A percentile compares a stretch with the other conserved stretches of the same genome.
Evolutionary conservation across 1,139 yeast species (phyloP).

Genomic region (Kodamaea alishanica): DNA sequence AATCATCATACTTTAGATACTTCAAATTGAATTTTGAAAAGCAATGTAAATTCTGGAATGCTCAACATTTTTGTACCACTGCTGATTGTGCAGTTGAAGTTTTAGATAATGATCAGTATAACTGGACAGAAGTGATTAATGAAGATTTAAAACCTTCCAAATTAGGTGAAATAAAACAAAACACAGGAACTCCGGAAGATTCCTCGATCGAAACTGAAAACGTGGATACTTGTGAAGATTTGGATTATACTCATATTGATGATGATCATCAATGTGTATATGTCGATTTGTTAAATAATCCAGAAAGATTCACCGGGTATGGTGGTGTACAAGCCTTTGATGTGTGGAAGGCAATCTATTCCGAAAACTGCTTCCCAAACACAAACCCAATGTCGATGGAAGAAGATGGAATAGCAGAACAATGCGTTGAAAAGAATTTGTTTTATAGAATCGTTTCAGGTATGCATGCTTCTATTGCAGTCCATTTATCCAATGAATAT

Average conservation of each 20-base stretch:
- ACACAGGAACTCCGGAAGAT: slow-evolving; percentile 14
- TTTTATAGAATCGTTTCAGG: slow-evolving; percentile 88
- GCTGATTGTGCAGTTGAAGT: slow-evolving; percentile 92
- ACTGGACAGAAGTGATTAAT: slow-evolving; percentile 63
- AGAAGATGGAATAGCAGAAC: slow-evolving; percentile 38
- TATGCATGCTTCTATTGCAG: slow-evolving; percentile 92
- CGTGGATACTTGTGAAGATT: slow-evolving; percentile 26
- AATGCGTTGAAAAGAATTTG: slow-evolving; percentile 78
- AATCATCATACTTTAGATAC: slow-evolving; percentile 74
- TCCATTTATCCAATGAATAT: slow-evolving; percentile 86
- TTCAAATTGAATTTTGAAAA: slow-evolving; percentile 84
- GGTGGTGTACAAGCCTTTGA: slow-evolving; percentile 88
- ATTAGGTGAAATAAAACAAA: slow-evolving; percentile 48
- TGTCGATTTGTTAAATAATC: slow-evolving; percentile 82
- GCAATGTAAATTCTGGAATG: slow-evolving; percentile 85
- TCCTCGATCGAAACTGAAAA: slow-evolving; percentile 27
- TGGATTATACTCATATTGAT: slow-evolving; percentile 61
- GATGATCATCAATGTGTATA: slow-evolving; percentile 66
- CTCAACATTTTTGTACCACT: slow-evolving; percentile 84
- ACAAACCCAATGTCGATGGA: slow-evolving; percentile 39
- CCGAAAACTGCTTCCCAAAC: slow-evolving; percentile 81
- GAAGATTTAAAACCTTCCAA: slow-evolving; percentile 72
- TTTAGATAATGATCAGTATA: slow-evolving; percentile 38
- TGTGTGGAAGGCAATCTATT: slow-evolving; percentile 91
- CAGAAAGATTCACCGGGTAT: slow-evolving; percentile 96